A percentile compares a stretch with the other conserved stretches of the same genome.
Evolutionary conservation across 331 rosid species (phyloP).

Genomic region (Prunus yedoensis): DNA sequence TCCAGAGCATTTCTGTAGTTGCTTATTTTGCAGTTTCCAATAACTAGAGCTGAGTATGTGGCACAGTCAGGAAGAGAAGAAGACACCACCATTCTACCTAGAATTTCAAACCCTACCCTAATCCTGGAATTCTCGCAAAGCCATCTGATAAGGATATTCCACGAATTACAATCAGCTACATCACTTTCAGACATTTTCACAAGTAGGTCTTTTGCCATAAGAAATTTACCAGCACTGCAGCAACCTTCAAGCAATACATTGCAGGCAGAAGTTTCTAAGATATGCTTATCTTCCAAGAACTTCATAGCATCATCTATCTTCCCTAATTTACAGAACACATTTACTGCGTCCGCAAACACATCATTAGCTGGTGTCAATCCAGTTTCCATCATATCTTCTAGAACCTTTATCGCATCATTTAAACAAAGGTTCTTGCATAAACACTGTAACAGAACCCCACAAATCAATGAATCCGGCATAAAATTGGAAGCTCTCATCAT

Average conservation of each 20-base stretch:
- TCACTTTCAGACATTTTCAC: slow-evolving; percentile 52
- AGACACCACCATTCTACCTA: slow-evolving; percentile 64
- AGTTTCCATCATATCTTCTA: slow-evolving; percentile 52
- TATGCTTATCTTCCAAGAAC: slow-evolving; percentile 57
- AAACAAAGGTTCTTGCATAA: slow-evolving; percentile 55
- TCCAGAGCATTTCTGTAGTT: slow-evolving; percentile 42
- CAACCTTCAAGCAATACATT: slow-evolving; percentile 71
- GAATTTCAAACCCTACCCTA: slow-evolving; percentile 54
- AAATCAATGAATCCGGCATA: slow-evolving; percentile 42
- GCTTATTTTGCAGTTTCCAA: slow-evolving; percentile 49
- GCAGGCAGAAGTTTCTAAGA: slow-evolving; percentile 59
- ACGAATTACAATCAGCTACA: slow-evolving; percentile 46
- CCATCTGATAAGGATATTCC: slow-evolving; percentile 56
- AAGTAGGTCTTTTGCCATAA: slow-evolving; percentile 48
- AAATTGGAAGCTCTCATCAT: slow-evolving; percentile 68
- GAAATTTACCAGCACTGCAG: slow-evolving; percentile 53
- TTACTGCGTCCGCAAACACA: slow-evolving; percentile 40
- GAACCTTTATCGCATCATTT: slow-evolving; percentile 46
- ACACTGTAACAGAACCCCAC: slow-evolving; percentile 49
- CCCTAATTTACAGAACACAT: slow-evolving; percentile 55
- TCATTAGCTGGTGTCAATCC: slow-evolving; percentile 33
- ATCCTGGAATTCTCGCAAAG: slow-evolving; percentile 41
- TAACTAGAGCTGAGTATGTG: slow-evolving; percentile 51
- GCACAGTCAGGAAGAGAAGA: slow-evolving; percentile 45
- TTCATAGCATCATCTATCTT: slow-evolving; percentile 60